Conservation (phyloP, 345 rosid genomes). For the Citrus mangshanensis region DNA sequence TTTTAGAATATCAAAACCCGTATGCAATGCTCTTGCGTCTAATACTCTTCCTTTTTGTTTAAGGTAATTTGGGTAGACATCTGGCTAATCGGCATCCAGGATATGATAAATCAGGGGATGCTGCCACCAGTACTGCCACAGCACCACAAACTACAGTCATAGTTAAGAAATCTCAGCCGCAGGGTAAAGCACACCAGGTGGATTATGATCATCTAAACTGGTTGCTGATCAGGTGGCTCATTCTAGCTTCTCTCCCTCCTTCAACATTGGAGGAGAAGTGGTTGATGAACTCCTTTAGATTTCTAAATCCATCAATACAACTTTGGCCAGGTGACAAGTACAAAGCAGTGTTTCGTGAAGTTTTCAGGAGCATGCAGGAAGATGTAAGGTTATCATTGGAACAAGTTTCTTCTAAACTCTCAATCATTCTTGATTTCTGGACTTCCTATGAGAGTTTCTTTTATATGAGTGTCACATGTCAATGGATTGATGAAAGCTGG, state of each 20-base stretch:
- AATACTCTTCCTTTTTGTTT: conserved; percentile 13
- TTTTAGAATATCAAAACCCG: neutral
- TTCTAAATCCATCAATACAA: conserved; percentile 70
- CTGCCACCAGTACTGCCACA: conserved; percentile 30
- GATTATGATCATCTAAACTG: conserved; percentile 93
- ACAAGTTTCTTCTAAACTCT: conserved; percentile 72
- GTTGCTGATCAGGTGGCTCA: conserved; percentile 86
- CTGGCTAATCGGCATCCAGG: conserved; percentile 90
- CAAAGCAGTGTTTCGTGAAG: conserved; percentile 60
- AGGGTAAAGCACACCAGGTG: conserved; percentile 49
- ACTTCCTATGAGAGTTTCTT: conserved; percentile 64
- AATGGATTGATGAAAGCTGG: conserved; percentile 90
- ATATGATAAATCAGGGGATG: conserved; percentile 69
- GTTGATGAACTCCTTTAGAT: conserved; percentile 77
- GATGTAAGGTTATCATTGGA: conserved; percentile 67
- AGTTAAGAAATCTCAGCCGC: conserved; percentile 53
- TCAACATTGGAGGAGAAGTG: conserved; percentile 74
- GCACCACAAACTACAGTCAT: conserved; percentile 43
- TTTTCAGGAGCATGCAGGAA: conserved; percentile 90
- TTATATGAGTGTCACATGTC: conserved; percentile 83
- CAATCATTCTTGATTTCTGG: conserved; percentile 78
- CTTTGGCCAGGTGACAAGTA: conserved; percentile 77
- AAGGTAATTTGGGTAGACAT: conserved; percentile 94
- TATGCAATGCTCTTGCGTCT: neutral
- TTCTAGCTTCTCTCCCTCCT: conserved; percentile 75